phyloP scores from a whole-genome alignment of 2,329 filamentous ascomycete genomes.

The Rosellinia necatrix region DNA sequence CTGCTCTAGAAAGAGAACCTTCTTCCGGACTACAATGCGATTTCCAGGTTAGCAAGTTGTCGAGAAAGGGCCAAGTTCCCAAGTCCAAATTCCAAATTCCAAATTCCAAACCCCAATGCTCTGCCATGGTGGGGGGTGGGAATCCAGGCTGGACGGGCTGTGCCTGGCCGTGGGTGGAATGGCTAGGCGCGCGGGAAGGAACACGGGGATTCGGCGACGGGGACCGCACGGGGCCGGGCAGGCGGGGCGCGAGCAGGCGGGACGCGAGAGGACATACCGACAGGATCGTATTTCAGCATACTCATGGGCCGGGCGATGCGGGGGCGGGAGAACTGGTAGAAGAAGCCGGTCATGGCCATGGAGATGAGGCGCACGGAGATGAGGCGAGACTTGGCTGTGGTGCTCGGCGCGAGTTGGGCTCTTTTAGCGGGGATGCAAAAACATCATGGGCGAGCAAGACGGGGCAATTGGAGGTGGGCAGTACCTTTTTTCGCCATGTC shows the following conservation, averaged over 20 bases:
- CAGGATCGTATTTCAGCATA: slow-evolving; percentile 98
- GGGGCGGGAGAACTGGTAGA: slow-evolving; percentile 86
- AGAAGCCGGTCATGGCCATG: slow-evolving; percentile 99
- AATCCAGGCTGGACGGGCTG: background rate
- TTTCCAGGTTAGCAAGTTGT: slow-evolving; percentile 3
- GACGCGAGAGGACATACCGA: slow-evolving; percentile 66
- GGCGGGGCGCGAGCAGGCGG: too few relatives aligned
- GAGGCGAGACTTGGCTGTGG: slow-evolving; percentile 82
- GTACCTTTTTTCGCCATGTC: slow-evolving; percentile 51
- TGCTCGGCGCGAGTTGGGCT: background rate
- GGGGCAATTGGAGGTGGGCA: background rate
- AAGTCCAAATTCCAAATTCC: too few relatives aligned
- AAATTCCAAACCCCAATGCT: too few relatives aligned
- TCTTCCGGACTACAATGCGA: slow-evolving; percentile 73
- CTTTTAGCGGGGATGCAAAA: background rate
- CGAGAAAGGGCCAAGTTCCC: background rate
- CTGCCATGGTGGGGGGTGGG: background rate
- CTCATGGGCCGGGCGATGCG: slow-evolving; percentile 82
- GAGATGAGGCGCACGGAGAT: slow-evolving; percentile 93
- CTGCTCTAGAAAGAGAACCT: slow-evolving; percentile 93
- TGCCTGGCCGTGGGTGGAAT: background rate
- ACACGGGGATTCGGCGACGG: too few relatives aligned
- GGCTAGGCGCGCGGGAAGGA: background rate
- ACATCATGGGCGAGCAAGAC: background rate
- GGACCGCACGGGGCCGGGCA: too few relatives aligned